Evolutionary conservation across 495 filamentous ascomycete genomes (phyloP).

Genomic region (Ramalina peruviana): DNA sequence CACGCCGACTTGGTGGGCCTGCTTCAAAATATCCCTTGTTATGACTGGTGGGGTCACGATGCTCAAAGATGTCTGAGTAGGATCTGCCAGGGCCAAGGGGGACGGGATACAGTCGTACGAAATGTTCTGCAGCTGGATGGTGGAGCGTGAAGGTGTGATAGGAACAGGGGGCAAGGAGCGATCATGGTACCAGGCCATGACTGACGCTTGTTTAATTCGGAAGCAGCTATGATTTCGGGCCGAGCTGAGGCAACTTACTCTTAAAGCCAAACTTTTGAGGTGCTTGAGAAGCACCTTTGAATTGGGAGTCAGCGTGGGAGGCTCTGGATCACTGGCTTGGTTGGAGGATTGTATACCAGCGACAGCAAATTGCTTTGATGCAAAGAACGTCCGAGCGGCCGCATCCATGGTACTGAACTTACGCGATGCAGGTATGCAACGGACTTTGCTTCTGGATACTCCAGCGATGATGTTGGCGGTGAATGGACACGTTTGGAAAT

Average conservation of each 20-base stretch:
- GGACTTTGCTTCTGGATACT: no score
- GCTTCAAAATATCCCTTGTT: conserved; percentile 55
- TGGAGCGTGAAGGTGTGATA: conserved; percentile 57
- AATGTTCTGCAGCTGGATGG: conserved; percentile 40
- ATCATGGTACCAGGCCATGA: conserved; percentile 76
- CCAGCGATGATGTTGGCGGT: no score
- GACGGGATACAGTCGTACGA: conserved; percentile 51
- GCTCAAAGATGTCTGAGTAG: conserved; percentile 56
- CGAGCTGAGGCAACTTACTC: conserved; percentile 31
- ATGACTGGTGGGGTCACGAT: conserved; percentile 77
- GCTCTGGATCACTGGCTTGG: no score
- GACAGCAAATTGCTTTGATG: conserved; percentile 70
- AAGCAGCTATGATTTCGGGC: background rate
- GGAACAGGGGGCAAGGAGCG: conserved; percentile 66
- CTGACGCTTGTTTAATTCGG: conserved; percentile 28
- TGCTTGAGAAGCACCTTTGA: conserved; percentile 63
- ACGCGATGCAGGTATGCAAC: no score
- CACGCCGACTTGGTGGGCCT: conserved; percentile 69
- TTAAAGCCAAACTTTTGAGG: conserved; percentile 83
- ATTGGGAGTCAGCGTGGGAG: background rate
- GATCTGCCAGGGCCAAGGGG: conserved; percentile 45
- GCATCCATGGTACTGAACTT: conserved; percentile 24
- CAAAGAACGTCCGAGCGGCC: conserved; percentile 67
- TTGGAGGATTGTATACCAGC: conserved; percentile 26
- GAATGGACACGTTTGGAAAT: no score